A percentile compares a stretch with the other conserved stretches of the same genome.
phyloP scores from a whole-genome alignment of 805 yeast species.

The Ogataea trehalophila region DNA sequence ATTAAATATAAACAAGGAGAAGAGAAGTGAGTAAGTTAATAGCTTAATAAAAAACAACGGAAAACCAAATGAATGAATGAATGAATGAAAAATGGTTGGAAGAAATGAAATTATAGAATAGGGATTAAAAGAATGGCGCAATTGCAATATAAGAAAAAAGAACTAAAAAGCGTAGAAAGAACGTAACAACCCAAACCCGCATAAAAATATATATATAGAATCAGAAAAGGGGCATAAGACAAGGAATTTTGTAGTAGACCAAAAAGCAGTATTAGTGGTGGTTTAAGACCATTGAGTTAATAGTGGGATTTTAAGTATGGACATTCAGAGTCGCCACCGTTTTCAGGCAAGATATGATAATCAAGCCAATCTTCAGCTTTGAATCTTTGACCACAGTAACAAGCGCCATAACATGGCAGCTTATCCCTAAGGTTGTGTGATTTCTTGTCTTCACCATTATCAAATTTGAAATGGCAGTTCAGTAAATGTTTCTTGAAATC shows the following conservation, averaged over 20 bases:
- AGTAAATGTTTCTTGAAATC: conserved; percentile 63
- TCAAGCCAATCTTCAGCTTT: conserved; percentile 54
- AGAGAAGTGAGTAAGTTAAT: too few relatives aligned
- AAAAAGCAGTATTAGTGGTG: conserved; percentile 11
- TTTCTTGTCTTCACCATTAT: conserved; percentile 38
- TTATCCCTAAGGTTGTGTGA: conserved; percentile 50
- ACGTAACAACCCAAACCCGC: background rate
- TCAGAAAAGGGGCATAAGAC: background rate
- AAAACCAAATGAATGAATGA: too few relatives aligned
- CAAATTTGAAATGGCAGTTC: conserved; percentile 55
- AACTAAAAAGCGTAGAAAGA: too few relatives aligned
- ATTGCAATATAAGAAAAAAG: too few relatives aligned
- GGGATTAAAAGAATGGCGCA: too few relatives aligned
- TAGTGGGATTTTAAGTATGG: conserved; percentile 11
- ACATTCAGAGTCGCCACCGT: conserved; percentile 15
- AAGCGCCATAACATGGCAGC: conserved; percentile 45
- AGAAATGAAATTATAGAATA: too few relatives aligned
- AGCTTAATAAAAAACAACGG: too few relatives aligned
- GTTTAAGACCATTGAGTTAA: conserved; percentile 8
- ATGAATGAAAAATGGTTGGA: too few relatives aligned
- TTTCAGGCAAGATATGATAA: conserved; percentile 41
- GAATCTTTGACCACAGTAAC: conserved; percentile 47
- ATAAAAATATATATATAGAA: too few relatives aligned
- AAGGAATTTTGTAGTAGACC: conserved; percentile 7
- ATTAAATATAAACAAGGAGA: too few relatives aligned